Percentiles rank a stretch among this genome's conserved stretches.
Evolutionary conservation across 75 land plant genomes (phyloP).

Genomic region (Selaginella tamariscina): DNA sequence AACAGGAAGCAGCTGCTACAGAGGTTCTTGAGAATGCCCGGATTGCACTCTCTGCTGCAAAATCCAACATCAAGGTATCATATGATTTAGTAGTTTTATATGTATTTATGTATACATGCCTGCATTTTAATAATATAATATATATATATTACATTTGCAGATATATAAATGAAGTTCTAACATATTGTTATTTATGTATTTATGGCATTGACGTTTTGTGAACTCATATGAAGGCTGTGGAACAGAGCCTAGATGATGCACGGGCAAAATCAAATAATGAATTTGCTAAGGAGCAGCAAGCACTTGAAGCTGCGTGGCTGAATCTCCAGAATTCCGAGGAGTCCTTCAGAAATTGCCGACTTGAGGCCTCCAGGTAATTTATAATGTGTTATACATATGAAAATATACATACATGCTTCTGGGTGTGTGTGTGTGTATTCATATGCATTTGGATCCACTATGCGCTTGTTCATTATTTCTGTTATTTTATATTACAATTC

Average conservation of each 20-base stretch:
- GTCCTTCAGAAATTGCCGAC: neutral
- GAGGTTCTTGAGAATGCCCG: constrained; percentile 59
- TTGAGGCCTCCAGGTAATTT: neutral
- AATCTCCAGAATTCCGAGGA: constrained; percentile 6
- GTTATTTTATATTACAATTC: too few relatives aligned
- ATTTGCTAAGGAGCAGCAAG: constrained; percentile 12
- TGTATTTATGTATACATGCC: too few relatives aligned
- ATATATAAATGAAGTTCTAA: too few relatives aligned
- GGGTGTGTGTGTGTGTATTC: too few relatives aligned
- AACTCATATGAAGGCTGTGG: constrained; percentile 15
- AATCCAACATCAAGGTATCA: constrained; percentile 42
- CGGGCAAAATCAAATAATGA: constrained; percentile 7
- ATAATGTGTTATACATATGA: too few relatives aligned
- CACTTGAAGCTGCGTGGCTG: neutral
- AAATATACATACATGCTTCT: too few relatives aligned
- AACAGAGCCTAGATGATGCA: constrained; percentile 14
- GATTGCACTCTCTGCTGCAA: constrained; percentile 49
- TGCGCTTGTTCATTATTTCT: too few relatives aligned
- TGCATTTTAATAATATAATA: too few relatives aligned
- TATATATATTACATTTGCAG: too few relatives aligned
- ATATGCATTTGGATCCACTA: too few relatives aligned
- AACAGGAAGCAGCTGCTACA: constrained; percentile 38
- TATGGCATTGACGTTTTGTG: too few relatives aligned
- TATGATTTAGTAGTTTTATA: constrained; percentile 22
- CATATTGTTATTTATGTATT: too few relatives aligned